Evolutionary conservation across 164 flowering plant species (phyloP).

Genomic region (Nelumbo lutea): DNA sequence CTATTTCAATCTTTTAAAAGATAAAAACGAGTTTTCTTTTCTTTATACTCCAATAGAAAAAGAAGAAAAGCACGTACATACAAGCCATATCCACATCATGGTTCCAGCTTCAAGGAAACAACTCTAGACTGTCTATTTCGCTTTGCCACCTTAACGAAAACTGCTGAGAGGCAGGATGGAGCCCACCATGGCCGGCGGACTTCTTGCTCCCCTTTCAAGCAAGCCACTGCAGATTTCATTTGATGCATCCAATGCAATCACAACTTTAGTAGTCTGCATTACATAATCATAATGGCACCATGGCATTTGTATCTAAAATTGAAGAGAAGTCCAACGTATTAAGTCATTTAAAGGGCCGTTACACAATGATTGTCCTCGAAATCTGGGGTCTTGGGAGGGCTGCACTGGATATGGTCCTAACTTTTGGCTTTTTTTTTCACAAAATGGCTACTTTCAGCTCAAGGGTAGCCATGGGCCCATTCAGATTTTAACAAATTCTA

Average conservation of each 20-base stretch:
- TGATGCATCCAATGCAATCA: not conserved
- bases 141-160: slow-evolving; percentile 71
- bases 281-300: not conserved
- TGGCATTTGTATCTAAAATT: not conserved
- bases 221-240: slow-evolving; percentile 63
- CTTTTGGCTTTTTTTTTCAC: too few species aligned
- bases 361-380: too few species aligned
- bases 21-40: slow-evolving; percentile 1
- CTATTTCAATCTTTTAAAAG: slow-evolving; percentile 4
- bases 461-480: too few species aligned
- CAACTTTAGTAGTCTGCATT: not conserved
- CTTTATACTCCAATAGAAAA: slow-evolving; percentile 1
- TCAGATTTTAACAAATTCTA: too few species aligned
- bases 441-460: too few species aligned
- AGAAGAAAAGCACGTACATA: slow-evolving; percentile 5
- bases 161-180: slow-evolving; percentile 78
- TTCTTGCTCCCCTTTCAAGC: slow-evolving; percentile 93
- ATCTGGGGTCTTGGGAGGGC: too few species aligned
- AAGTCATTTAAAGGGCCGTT: too few species aligned
- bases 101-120: slow-evolving; percentile 92
- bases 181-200: slow-evolving; percentile 99
- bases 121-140: slow-evolving; percentile 91
- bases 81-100: slow-evolving; percentile 31
- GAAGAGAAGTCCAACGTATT: too few species aligned
- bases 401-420: too few species aligned